Percentiles rank a stretch among this genome's conserved stretches.
These are phyloP conservation scores for Blepharisma stoltei DNA, from an alignment of 73 alveolate species.

Conservation along the genomic window DNA sequence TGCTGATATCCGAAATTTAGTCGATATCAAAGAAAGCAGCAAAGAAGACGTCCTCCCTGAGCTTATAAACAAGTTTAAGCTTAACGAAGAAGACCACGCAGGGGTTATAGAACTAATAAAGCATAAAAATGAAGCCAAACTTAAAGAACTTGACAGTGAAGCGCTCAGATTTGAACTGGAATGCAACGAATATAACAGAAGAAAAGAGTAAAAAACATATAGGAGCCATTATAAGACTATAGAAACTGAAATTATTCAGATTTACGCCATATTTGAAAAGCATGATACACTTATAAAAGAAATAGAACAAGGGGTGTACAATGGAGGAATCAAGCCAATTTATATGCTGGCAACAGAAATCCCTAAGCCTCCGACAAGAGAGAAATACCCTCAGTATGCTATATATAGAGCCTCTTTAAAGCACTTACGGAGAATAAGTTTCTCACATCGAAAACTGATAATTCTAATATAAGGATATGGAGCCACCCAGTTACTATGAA, in stretches of 20 bases:
- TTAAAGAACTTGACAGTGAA: constrained; percentile 7
- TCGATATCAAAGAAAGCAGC: neutral
- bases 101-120: neutral
- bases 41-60: neutral
- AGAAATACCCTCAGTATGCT: constrained; percentile 18
- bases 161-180: constrained; percentile 2
- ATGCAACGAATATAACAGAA: constrained; percentile 5
- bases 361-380: constrained; percentile 10
- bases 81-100: neutral
- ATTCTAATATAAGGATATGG: neutral
- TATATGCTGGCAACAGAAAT: neutral
- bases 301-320: neutral
- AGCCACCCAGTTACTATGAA: neutral
- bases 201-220: neutral
- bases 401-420: neutral
- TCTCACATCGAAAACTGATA: constrained; percentile 10
- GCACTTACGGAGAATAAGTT: neutral
- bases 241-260: constrained; percentile 1
- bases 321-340: constrained; percentile 23
- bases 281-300: neutral
- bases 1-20: neutral
- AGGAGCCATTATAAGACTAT: neutral
- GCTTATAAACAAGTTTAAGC: neutral
- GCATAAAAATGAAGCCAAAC: neutral
- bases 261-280: neutral